These are phyloP conservation scores for Amoeboaphelidium occidentale DNA, from an alignment of 371 early-diverging fungal genomes.

Conservation along the genomic window DNA sequence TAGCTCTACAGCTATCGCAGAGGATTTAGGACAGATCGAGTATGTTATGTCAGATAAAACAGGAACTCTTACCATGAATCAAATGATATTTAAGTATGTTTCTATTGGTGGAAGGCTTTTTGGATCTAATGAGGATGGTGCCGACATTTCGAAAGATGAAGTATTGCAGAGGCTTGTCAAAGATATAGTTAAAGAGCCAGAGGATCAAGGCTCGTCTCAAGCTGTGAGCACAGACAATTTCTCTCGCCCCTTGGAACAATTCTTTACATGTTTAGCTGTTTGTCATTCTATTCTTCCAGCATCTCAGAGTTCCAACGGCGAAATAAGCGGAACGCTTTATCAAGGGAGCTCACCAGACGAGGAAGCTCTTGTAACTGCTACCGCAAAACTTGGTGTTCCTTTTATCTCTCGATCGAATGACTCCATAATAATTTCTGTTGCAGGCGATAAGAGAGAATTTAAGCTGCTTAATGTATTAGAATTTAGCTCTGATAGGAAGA, in stretches of 20 bases:
- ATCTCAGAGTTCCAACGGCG: no score
- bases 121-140: no score
- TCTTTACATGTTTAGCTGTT: no score
- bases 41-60: conserved; percentile 23
- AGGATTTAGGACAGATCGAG: conserved; percentile 34
- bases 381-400: conserved; percentile 27
- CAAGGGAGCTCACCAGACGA: conserved; percentile 45
- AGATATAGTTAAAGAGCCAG: no score
- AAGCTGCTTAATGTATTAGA: conserved; percentile 10
- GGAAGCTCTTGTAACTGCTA: conserved; percentile 46
- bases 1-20: conserved; percentile 71
- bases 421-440: neutral
- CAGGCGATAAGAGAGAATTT: neutral
- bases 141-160: no score
- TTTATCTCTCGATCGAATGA: conserved; percentile 3
- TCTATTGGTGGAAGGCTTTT: neutral
- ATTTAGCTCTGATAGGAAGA: conserved; percentile 19
- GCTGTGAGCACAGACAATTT: no score
- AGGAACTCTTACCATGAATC: conserved; percentile 22
- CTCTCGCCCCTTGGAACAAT: no score
- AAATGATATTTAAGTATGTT: conserved; percentile 13
- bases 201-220: no score
- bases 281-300: no score
- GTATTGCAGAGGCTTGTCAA: no score
- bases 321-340: neutral